Conservation (phyloP, 1,284 basidiomycete species). For the Ceratobasidium theobromae region DNA sequence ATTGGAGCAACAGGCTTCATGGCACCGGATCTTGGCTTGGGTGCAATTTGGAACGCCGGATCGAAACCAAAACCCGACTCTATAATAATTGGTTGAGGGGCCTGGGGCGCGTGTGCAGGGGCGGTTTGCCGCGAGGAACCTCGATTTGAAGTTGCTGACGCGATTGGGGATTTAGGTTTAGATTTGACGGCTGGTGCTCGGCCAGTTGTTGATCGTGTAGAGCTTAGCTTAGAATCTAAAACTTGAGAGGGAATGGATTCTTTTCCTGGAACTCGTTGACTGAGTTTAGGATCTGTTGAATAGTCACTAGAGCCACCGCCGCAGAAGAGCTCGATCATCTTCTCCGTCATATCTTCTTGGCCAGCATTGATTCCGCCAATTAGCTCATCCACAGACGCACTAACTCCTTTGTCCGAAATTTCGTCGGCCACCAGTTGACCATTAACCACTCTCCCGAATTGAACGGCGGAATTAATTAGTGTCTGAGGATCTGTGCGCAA, state of each 20-base stretch:
- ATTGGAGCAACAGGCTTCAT: constrained; percentile 30
- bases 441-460: constrained; percentile 61
- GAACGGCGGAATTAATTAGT: constrained; percentile 49
- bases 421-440: constrained; percentile 58
- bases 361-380: constrained; percentile 31
- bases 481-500: constrained; percentile 49
- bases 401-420: constrained; percentile 49
- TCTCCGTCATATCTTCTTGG: constrained; percentile 13
- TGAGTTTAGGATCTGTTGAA: constrained; percentile 40
- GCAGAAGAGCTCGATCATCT: constrained; percentile 39
- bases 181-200: too few relatives aligned
- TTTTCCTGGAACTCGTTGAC: constrained; percentile 35
- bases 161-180: too few relatives aligned
- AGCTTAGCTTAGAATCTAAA: constrained; percentile 43
- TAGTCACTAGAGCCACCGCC: constrained; percentile 1
- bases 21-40: constrained; percentile 23
- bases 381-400: constrained; percentile 59
- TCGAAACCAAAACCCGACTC: constrained; percentile 38
- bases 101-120: constrained; percentile 5
- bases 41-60: constrained; percentile 32
- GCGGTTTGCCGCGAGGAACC: too few relatives aligned
- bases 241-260: constrained; percentile 36
- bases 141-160: too few relatives aligned
- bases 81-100: constrained; percentile 41
- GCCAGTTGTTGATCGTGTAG: constrained; percentile 31